phyloP scores from a whole-genome alignment of 2,329 filamentous ascomycete genomes.

The Colletotrichum sansevieriae region DNA sequence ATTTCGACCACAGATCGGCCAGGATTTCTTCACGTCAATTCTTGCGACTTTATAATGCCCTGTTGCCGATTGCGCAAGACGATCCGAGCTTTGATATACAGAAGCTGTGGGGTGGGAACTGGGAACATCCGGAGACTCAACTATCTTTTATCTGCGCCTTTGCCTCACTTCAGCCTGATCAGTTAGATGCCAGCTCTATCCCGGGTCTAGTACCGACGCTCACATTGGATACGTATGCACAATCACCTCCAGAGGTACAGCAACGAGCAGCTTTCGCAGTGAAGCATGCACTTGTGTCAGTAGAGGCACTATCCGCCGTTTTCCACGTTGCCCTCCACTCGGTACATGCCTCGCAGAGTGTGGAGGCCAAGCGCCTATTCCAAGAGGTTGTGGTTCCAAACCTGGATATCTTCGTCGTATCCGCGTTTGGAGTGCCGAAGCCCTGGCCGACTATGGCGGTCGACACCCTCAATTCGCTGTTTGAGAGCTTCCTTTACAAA shows the following conservation, averaged over 20 bases:
- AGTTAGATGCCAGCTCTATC: constrained; percentile 87
- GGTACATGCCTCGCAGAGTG: constrained; percentile 70
- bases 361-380: constrained; percentile 74
- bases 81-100: constrained; percentile 82
- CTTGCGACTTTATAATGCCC: constrained; percentile 80
- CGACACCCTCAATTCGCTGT: constrained; percentile 81
- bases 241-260: constrained; percentile 62
- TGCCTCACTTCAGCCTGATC: constrained; percentile 78
- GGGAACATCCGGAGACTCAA: constrained; percentile 89
- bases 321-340: constrained; percentile 75
- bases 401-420: constrained; percentile 82
- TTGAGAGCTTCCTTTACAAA: constrained; percentile 87
- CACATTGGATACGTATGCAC: constrained; percentile 68
- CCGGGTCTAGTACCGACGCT: constrained; percentile 86
- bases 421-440: constrained; percentile 81
- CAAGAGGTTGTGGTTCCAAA: constrained; percentile 79
- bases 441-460: constrained; percentile 82
- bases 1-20: constrained; percentile 84
- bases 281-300: constrained; percentile 88
- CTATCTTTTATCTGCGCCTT: constrained; percentile 95
- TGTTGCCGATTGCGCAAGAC: constrained; percentile 78
- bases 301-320: constrained; percentile 81
- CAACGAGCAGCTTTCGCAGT: constrained; percentile 73
- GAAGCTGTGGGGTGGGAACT: constrained; percentile 88
- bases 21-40: constrained; percentile 86